Percentiles rank a stretch among this genome's conserved stretches.
Evolutionary conservation across 2,329 filamentous ascomycete genomes (phyloP).

Genomic region (Phialophora chinensis): DNA sequence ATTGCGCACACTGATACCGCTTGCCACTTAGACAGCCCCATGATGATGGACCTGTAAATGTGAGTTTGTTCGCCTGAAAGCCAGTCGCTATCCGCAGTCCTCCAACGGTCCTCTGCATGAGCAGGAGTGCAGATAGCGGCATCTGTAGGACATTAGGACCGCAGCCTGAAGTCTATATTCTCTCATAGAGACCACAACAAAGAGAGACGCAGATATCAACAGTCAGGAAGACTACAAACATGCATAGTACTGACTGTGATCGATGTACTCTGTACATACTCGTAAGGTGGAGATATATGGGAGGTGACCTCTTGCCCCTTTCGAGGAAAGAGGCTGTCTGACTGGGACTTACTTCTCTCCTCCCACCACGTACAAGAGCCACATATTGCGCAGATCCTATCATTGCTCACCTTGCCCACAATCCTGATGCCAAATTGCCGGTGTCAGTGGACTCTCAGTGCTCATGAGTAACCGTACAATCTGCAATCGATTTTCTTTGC

Average conservation of each 20-base stretch:
- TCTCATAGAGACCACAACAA: not conserved
- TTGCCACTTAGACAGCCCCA: not conserved
- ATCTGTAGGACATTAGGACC: not conserved
- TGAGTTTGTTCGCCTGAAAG: not conserved
- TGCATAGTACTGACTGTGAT: not conserved
- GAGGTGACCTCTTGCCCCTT: conserved; percentile 15
- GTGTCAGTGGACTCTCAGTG: no score
- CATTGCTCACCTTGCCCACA: no score
- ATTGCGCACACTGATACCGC: not conserved
- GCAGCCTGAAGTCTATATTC: not conserved
- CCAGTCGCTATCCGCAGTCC: not conserved
- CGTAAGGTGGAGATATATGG: not conserved
- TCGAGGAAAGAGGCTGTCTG: conserved; percentile 9
- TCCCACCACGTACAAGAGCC: no score
- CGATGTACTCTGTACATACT: not conserved
- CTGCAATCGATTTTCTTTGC: no score
- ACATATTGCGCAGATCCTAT: no score
- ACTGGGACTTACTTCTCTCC: not conserved
- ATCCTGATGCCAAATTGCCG: no score
- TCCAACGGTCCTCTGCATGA: not conserved
- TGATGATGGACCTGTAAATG: not conserved
- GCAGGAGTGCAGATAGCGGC: not conserved
- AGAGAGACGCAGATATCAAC: not conserved
- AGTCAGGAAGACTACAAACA: not conserved
- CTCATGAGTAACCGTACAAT: no score